Evolutionary conservation across 352 stramenopile genomes (phyloP).

Genomic region (Globisporangium iwayamae): DNA sequence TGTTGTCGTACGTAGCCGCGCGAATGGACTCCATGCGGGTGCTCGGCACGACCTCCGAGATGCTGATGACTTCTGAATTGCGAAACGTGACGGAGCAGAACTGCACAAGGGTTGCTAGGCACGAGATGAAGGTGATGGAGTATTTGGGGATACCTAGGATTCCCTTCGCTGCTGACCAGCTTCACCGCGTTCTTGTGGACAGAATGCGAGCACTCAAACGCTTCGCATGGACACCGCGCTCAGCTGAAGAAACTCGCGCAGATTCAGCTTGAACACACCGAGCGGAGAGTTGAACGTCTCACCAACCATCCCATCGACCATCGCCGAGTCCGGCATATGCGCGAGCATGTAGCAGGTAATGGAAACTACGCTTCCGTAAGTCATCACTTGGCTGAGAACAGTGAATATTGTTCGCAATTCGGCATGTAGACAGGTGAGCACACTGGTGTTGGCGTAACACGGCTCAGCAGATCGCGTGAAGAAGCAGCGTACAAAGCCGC

Average conservation of each 20-base stretch:
- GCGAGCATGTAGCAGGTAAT: constrained; percentile 20
- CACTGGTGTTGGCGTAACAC: neutral
- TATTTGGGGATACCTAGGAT: constrained; percentile 10
- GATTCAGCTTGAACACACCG: constrained; percentile 13
- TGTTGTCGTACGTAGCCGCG: constrained; percentile 9
- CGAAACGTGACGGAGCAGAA: constrained; percentile 2
- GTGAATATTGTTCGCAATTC: constrained; percentile 14
- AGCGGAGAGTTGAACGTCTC: constrained; percentile 12
- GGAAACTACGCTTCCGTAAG: constrained; percentile 20
- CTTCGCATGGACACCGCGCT: constrained; percentile 27
- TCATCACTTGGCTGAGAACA: constrained; percentile 19
- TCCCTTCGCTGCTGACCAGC: constrained; percentile 1
- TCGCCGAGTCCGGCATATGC: constrained; percentile 19
- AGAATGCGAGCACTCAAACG: constrained; percentile 23
- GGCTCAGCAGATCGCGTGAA: constrained; percentile 7
- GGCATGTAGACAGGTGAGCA: neutral
- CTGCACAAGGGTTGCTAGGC: constrained; percentile 9
- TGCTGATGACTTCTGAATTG: constrained; percentile 2
- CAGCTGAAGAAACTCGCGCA: constrained; percentile 16
- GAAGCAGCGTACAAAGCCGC: constrained; percentile 16
- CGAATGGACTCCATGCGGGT: neutral
- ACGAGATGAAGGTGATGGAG: constrained; percentile 1
- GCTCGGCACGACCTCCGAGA: constrained; percentile 1
- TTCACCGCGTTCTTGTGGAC: neutral
- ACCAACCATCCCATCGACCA: constrained; percentile 9